Conservation (phyloP, 23 red algal genomes). For the Cyanidioschyzon merolae region DNA sequence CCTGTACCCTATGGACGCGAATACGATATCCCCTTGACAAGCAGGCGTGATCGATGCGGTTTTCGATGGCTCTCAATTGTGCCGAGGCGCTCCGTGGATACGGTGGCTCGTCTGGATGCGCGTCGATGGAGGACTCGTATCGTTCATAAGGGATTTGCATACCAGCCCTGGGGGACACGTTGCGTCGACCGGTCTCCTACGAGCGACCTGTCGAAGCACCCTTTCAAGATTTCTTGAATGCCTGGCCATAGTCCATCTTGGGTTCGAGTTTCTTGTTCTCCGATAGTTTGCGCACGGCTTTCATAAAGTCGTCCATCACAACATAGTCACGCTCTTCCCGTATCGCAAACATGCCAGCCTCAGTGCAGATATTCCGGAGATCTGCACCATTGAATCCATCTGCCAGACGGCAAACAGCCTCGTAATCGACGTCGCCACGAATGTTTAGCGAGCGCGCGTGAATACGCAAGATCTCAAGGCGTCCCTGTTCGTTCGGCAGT, state of each 20-base stretch:
- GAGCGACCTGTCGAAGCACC: no score
- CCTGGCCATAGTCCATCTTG: conserved; percentile 62
- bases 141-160: no score
- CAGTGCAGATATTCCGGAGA: conserved; percentile 94
- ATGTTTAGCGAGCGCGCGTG: conserved; percentile 76
- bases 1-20: no score
- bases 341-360: conserved; percentile 94
- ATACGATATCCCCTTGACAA: no score
- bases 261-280: conserved; percentile 93
- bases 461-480: conserved; percentile 91
- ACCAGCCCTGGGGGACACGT: no score
- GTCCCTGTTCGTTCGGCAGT: conserved; percentile 96
- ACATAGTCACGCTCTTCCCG: conserved; percentile 89
- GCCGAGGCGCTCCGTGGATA: no score
- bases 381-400: conserved; percentile 99
- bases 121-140: no score
- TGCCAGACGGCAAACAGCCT: conserved; percentile 89
- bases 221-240: conserved; percentile 4
- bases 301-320: conserved; percentile 99
- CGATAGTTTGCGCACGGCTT: conserved; percentile 92
- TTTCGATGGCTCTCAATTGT: no score
- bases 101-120: no score
- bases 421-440: conserved; percentile 93
- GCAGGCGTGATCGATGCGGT: no score
- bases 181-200: no score